Percentiles rank a stretch among this genome's conserved stretches.
Evolutionary conservation across 1,284 basidiomycete genomes (phyloP).

Genomic region (Clitocybe nebularis): DNA sequence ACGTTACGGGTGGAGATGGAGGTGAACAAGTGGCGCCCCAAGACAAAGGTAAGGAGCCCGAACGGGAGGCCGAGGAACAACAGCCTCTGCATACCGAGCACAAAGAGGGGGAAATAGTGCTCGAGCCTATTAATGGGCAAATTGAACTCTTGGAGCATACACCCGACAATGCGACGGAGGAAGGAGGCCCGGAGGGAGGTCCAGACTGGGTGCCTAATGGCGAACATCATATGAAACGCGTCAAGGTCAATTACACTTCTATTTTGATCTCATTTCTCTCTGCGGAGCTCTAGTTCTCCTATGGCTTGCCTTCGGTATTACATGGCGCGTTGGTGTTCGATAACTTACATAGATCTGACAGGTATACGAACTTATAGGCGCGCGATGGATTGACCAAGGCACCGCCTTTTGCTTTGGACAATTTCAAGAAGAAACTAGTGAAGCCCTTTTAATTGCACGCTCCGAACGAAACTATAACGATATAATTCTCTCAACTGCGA

Average conservation of each 20-base stretch:
- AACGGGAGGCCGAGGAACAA: conserved; percentile 10
- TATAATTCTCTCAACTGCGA: conserved; percentile 69
- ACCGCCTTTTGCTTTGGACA: conserved; percentile 92
- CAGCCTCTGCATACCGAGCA: conserved; percentile 21
- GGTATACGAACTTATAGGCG: conserved; percentile 90
- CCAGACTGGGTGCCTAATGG: conserved; percentile 39
- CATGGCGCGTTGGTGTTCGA: background rate
- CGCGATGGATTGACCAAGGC: conserved; percentile 90
- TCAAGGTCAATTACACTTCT: conserved; percentile 37
- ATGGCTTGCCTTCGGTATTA: conserved; percentile 1
- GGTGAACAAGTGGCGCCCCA: conserved; percentile 10
- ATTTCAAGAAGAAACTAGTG: conserved; percentile 72
- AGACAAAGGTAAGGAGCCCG: conserved; percentile 16
- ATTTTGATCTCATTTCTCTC: conserved; percentile 6
- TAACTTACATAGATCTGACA: conserved; percentile 29
- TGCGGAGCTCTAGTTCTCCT: background rate
- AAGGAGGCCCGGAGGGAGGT: too few species aligned
- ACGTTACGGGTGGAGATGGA: conserved; percentile 5
- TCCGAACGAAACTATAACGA: conserved; percentile 71
- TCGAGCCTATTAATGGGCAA: conserved; percentile 30
- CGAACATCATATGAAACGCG: conserved; percentile 46
- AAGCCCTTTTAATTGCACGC: conserved; percentile 82
- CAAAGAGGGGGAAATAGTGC: conserved; percentile 28
- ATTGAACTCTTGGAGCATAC: conserved; percentile 38
- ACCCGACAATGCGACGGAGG: conserved; percentile 30